These are phyloP conservation scores for Theileria parva DNA, from an alignment of 169 alveolate species.

Conservation along the genomic window DNA sequence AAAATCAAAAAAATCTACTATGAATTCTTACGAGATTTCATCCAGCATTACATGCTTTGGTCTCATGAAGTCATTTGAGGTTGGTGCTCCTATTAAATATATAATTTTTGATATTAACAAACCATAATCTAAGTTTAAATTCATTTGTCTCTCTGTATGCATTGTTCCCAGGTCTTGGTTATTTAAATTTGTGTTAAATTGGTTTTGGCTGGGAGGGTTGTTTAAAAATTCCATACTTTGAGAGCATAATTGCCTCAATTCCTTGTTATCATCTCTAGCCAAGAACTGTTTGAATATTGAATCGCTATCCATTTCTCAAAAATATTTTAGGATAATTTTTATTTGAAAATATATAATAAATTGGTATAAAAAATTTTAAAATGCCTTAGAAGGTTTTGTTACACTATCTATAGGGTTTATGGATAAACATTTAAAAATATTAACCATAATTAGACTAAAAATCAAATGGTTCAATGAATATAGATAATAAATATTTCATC, in stretches of 20 bases:
- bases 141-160: slow-evolving; percentile 20
- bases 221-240: slow-evolving; percentile 4
- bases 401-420: background rate
- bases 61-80: background rate
- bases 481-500: no score
- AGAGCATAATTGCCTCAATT: slow-evolving; percentile 18
- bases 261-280: slow-evolving; percentile 40
- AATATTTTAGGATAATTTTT: background rate
- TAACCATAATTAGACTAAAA: background rate
- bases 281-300: slow-evolving; percentile 22
- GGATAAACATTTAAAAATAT: background rate
- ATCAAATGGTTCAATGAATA: background rate
- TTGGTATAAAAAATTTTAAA: background rate
- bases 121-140: slow-evolving; percentile 11
- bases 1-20: background rate
- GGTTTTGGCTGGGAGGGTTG: background rate
- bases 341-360: background rate
- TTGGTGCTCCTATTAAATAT: background rate
- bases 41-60: slow-evolving; percentile 53
- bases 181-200: background rate
- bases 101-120: background rate
- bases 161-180: slow-evolving; percentile 9
- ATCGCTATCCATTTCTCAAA: slow-evolving; percentile 41
- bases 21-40: slow-evolving; percentile 43
- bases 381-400: no score